phyloP scores from a whole-genome alignment of 805 yeast species.

The Pichia sporocuriosa region DNA sequence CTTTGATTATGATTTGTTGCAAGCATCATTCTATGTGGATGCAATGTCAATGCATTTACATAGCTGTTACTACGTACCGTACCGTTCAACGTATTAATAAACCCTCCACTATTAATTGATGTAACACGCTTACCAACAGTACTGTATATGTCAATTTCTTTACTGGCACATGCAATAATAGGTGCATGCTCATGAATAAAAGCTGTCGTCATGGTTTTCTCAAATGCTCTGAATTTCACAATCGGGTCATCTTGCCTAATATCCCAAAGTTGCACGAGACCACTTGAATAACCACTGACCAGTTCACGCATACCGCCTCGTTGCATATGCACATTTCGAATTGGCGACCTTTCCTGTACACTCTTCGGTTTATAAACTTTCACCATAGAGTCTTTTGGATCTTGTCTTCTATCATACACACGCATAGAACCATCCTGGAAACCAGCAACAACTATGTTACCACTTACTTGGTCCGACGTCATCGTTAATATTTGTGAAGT shows the following conservation, averaged over 20 bases:
- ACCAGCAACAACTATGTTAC: slow-evolving; percentile 84
- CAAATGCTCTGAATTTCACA: slow-evolving; percentile 48
- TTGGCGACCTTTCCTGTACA: slow-evolving; percentile 23
- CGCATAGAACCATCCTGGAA: slow-evolving; percentile 86
- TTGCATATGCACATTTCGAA: slow-evolving; percentile 86
- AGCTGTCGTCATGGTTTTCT: slow-evolving; percentile 53
- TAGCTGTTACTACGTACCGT: slow-evolving; percentile 43
- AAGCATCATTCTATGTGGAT: slow-evolving; percentile 91
- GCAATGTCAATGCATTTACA: slow-evolving; percentile 65
- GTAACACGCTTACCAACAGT: slow-evolving; percentile 73
- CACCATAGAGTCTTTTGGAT: slow-evolving; percentile 79
- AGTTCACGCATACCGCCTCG: slow-evolving; percentile 92
- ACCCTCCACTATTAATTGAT: slow-evolving; percentile 36
- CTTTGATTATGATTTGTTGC: slow-evolving; percentile 82
- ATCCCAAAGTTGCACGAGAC: slow-evolving; percentile 86
- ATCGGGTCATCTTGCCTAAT: slow-evolving; percentile 71
- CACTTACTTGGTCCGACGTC: slow-evolving; percentile 94
- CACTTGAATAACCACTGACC: slow-evolving; percentile 76
- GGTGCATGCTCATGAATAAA: slow-evolving; percentile 97
- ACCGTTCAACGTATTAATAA: slow-evolving; percentile 38
- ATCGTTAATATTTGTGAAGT: slow-evolving; percentile 81
- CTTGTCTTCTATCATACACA: slow-evolving; percentile 84
- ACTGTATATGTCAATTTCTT: slow-evolving; percentile 73
- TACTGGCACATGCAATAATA: slow-evolving; percentile 80
- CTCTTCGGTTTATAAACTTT: slow-evolving; percentile 64